These are phyloP conservation scores for Tilletia walkeri DNA, from an alignment of 1,284 basidiomycete genomes.

Conservation along the genomic window DNA sequence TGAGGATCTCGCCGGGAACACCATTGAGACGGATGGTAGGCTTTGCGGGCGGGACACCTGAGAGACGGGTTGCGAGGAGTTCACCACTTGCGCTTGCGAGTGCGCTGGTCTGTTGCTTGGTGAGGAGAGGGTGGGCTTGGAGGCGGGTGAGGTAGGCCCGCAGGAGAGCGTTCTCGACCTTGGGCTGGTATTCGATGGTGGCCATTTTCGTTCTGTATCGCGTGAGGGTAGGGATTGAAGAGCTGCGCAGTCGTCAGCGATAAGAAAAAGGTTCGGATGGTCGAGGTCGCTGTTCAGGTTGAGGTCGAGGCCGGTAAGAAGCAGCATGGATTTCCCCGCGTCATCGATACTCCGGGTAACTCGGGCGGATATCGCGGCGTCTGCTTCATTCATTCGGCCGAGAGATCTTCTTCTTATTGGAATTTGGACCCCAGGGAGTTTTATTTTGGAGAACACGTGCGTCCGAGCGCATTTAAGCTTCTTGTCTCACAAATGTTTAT, in stretches of 20 bases:
- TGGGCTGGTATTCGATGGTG: slow-evolving; percentile 17
- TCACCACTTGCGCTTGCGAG: slow-evolving; percentile 10
- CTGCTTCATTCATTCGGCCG: too few species aligned
- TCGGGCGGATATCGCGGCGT: too few species aligned
- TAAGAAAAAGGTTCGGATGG: too few species aligned
- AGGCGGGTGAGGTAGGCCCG: slow-evolving; percentile 11
- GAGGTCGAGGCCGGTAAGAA: too few species aligned
- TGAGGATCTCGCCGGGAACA: neutral
- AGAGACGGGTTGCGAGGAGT: slow-evolving; percentile 7
- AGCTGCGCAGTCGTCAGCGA: neutral
- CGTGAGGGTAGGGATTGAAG: neutral
- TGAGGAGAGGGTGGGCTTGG: slow-evolving; percentile 17
- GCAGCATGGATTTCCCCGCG: too few species aligned
- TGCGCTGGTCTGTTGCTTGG: slow-evolving; percentile 9
- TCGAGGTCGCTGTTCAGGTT: too few species aligned
- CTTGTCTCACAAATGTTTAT: too few species aligned
- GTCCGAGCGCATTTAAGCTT: too few species aligned
- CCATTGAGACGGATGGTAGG: neutral
- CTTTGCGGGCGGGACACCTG: slow-evolving; percentile 1
- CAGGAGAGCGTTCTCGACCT: slow-evolving; percentile 10
- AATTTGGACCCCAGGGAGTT: too few species aligned
- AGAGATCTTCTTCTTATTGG: too few species aligned
- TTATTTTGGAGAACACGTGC: too few species aligned
- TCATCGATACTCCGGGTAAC: too few species aligned
- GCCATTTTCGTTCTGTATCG: neutral